Base-by-base conservation (phyloP, 2,329 filamentous ascomycete genomes). In the Fusarium multiceps region DNA sequence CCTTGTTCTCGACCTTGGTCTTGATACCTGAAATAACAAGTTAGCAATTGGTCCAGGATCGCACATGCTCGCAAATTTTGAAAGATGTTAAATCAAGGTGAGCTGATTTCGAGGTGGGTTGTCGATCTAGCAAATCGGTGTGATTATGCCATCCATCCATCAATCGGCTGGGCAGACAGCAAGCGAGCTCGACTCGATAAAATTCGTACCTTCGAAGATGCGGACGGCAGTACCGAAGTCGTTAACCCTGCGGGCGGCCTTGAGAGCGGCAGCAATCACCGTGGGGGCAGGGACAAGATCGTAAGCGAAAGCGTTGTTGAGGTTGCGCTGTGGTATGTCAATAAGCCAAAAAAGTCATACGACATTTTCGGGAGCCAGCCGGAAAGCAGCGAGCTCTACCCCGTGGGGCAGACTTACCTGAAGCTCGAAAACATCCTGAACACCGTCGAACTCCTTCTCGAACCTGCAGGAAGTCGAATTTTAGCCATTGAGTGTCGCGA, bases 241-340 rank as follows among this genome's bases (percentile, higher is more conserved):
- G 84, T 99, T 98, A 81, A 99, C 96, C 82, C 96, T 89, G 82
- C 96, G 89, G 75, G 96, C 96, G 77, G 96, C 96, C 84, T 92
- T 94, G 78, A 99, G 89, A 72, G 96, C 96, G 77, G 96, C 94
- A 77, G 89, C 89, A 82, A 98, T 89, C 80, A 99, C 96, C 75
- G 93, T 90, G 72, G 95, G 90, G 46, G 95, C 96, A 79, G 97
- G 96, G 74, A 99, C 96, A 79, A 99, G 92, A 90, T 99, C 96
- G 91, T 99, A 99, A 80, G 96, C 96, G 85, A 99, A 99, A 81
- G 94, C 95, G 87, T 99, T 99, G 91, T 99, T 99, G 80, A 97
- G 88, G 87, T 97, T 97, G 83, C 94, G 93, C 87, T 89, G 76
- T 63, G 54, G 57, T 62, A 69, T 59, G 57, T 61, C 67, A 66